These are phyloP conservation scores for Mycena leptocephala DNA, from an alignment of 768 basidiomycete species.

Conservation along the genomic window DNA sequence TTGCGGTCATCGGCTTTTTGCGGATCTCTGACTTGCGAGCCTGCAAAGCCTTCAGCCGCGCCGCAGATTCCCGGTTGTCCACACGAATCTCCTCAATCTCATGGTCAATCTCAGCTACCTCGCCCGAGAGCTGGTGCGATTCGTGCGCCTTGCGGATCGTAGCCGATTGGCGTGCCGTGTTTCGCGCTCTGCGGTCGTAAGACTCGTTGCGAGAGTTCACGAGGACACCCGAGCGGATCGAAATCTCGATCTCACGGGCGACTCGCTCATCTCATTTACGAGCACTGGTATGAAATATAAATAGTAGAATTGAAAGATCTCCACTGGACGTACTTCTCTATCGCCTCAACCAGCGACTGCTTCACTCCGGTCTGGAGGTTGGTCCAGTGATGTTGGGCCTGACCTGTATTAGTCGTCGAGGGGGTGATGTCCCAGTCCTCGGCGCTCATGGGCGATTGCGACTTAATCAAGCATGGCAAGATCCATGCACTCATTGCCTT, in stretches of 20 bases:
- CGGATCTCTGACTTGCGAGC: background rate
- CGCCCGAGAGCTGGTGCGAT: background rate
- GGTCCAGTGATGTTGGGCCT: background rate
- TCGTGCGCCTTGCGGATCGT: background rate
- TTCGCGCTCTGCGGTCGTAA: background rate
- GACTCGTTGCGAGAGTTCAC: slow-evolving; percentile 26
- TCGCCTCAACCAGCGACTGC: background rate
- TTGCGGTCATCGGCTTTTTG: background rate
- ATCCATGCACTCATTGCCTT: background rate
- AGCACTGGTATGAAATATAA: background rate
- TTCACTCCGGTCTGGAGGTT: background rate
- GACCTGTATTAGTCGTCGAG: background rate
- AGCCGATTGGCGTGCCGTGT: background rate
- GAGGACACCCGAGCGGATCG: slow-evolving; percentile 23
- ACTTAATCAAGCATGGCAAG: background rate
- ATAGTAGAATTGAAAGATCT: too few relatives aligned
- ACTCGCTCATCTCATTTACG: slow-evolving; percentile 24
- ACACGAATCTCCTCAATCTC: background rate
- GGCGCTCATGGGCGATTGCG: background rate
- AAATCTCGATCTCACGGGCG: slow-evolving; percentile 15
- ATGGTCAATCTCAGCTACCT: background rate
- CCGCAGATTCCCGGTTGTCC: background rate
- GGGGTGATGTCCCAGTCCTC: background rate
- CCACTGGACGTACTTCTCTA: background rate
- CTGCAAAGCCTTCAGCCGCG: background rate